phyloP scores from a whole-genome alignment of 1,139 yeast genomes.

The Taphrina deformans region DNA sequence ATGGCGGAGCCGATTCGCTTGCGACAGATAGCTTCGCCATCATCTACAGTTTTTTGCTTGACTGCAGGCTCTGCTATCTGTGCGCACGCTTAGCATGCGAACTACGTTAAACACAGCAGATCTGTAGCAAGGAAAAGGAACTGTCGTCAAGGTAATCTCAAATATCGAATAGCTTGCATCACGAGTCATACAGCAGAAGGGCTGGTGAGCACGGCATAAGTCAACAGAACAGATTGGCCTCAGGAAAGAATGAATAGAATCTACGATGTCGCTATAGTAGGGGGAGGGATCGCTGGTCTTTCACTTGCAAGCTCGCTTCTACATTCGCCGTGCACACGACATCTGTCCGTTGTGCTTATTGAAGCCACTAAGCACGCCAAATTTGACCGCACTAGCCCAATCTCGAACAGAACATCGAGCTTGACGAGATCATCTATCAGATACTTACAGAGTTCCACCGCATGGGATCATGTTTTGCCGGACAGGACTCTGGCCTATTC shows the following conservation, averaged over 20 bases:
- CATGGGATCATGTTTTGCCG: constrained; percentile 67
- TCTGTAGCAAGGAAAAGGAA: too few relatives aligned
- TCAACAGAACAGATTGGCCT: too few relatives aligned
- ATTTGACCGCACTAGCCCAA: constrained; percentile 59
- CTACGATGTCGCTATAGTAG: constrained; percentile 78
- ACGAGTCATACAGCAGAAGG: too few relatives aligned
- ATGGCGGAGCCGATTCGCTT: too few relatives aligned
- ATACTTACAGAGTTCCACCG: constrained; percentile 41
- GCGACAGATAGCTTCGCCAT: too few relatives aligned
- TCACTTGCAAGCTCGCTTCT: constrained; percentile 77
- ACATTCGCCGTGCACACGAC: constrained; percentile 60
- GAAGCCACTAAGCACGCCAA: constrained; percentile 67
- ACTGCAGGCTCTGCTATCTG: too few relatives aligned
- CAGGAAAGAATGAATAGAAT: constrained; percentile 3
- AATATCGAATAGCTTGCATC: too few relatives aligned
- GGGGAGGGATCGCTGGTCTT: constrained; percentile 98
- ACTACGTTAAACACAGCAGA: too few relatives aligned
- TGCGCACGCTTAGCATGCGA: too few relatives aligned
- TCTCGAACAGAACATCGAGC: constrained; percentile 51
- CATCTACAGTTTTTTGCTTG: too few relatives aligned
- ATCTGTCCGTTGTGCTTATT: constrained; percentile 64
- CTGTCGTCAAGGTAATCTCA: too few relatives aligned
- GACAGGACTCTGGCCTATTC: constrained; percentile 79
- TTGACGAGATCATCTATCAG: constrained; percentile 26
- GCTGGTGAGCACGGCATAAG: too few relatives aligned